A percentile compares a stretch with the other conserved stretches of the same genome.
These are phyloP conservation scores for Candida tallmaniae DNA, from an alignment of 805 yeast genomes.

Conservation along the genomic window DNA sequence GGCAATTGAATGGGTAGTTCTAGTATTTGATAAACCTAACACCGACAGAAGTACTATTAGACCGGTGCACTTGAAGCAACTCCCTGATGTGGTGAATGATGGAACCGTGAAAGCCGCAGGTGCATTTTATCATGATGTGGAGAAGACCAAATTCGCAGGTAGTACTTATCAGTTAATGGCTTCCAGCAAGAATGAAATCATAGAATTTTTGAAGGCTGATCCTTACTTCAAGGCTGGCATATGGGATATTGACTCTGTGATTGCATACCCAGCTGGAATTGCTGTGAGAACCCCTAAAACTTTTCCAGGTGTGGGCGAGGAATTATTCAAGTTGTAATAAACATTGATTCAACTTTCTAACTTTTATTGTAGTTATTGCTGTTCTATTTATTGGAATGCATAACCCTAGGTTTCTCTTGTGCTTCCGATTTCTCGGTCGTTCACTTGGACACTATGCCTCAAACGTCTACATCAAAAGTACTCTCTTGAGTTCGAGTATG, in stretches of 20 bases:
- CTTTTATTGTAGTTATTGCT: no score
- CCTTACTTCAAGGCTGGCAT: constrained; percentile 60
- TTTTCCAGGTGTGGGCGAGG: constrained; percentile 25
- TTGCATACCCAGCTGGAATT: constrained; percentile 50
- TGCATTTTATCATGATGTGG: constrained; percentile 37
- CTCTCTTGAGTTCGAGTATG: no score
- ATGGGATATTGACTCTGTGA: constrained; percentile 67
- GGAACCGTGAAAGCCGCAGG: constrained; percentile 42
- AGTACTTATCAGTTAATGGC: constrained; percentile 62
- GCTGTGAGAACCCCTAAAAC: constrained; percentile 33
- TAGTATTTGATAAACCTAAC: constrained; percentile 66
- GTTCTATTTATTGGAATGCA: no score
- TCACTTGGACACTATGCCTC: no score
- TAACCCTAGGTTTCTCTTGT: no score
- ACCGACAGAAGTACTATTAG: constrained; percentile 51
- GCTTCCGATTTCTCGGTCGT: no score
- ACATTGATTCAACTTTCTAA: background rate
- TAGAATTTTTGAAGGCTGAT: constrained; percentile 61
- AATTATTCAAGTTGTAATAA: constrained; percentile 11
- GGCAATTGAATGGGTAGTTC: constrained; percentile 57
- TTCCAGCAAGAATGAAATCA: constrained; percentile 58
- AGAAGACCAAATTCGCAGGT: constrained; percentile 58
- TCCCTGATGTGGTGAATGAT: constrained; percentile 28
- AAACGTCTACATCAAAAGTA: no score
- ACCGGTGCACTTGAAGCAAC: constrained; percentile 40